Conservation (phyloP, 805 yeast species). For the Lachancea quebecensis region DNA sequence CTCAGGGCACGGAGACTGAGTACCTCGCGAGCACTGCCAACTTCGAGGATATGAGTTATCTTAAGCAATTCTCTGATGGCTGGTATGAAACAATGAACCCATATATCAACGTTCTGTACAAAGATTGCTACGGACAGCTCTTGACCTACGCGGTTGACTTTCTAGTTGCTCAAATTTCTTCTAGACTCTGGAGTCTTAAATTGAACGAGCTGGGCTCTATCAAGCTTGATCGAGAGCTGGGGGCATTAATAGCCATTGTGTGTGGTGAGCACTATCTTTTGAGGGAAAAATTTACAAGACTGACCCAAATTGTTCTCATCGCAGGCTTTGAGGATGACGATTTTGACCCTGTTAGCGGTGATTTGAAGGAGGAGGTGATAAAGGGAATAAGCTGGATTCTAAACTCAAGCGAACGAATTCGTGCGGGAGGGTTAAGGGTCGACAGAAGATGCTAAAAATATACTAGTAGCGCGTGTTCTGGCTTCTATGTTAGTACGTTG, state of each 20-base stretch:
- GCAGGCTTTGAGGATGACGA: conserved; percentile 75
- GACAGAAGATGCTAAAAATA: conserved; percentile 19
- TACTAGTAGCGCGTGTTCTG: too few relatives aligned
- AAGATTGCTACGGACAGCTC: conserved; percentile 42
- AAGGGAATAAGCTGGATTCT: conserved; percentile 58
- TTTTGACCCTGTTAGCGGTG: conserved; percentile 27
- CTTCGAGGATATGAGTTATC: conserved; percentile 31
- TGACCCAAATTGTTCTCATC: conserved; percentile 78
- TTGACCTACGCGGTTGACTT: conserved; percentile 46
- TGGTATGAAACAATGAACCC: conserved; percentile 68
- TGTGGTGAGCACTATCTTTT: conserved; percentile 67
- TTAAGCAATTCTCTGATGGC: conserved; percentile 47
- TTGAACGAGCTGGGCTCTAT: conserved; percentile 80
- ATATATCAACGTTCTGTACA: conserved; percentile 50
- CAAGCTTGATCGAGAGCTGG: conserved; percentile 74
- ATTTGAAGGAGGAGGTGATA: conserved; percentile 37
- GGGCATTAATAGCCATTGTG: conserved; percentile 63
- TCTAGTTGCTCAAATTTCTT: conserved; percentile 53
- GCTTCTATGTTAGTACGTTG: too few relatives aligned
- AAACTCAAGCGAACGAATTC: conserved; percentile 66
- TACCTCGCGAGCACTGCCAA: conserved; percentile 29
- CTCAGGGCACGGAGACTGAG: conserved; percentile 18
- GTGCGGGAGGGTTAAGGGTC: conserved; percentile 52
- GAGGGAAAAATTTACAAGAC: conserved; percentile 69
- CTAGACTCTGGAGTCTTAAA: conserved; percentile 58